Evolutionary conservation across 345 rosid genomes (phyloP), one percentile per base, ranked within the genome.

Genomic region (Salix purpurea): DNA sequence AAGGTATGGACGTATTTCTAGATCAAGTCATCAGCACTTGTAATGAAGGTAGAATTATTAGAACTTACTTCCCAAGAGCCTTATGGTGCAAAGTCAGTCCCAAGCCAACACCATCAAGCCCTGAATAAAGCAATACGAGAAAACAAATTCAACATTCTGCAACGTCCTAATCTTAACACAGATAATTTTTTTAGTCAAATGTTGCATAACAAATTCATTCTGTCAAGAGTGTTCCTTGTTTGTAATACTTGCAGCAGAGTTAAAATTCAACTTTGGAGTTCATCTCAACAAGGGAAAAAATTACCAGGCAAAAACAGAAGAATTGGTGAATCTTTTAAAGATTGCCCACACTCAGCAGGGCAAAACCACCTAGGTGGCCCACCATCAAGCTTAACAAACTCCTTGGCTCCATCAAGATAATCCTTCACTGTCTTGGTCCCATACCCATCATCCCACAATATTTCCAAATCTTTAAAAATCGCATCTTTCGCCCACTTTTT

Each of bases 361-460:
- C 88, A 90, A 86, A 93, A 89, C 98, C 95, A 94, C 79, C 91
- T 81, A 11, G 92, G 94, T 30, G 91, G 89, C 46, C 98, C 98
- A 24, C 92, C 90, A 36, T 90, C 94, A 6, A 84, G 81, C 79
- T 80, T 90, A 71, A 89, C 78, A n/a, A 93, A 81, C 81, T 86
- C 89, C 76, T 65, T 85, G 6, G 91, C 79, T 15, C 28, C 88
- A 7, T 85, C 85, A 56, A 90, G 84, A 82, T 83, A 91, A 86
- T 94, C 91, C 80, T 87, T 89, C 1, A 91, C 84, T n/a, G 84
- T 84, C 34, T 42, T 81, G 12, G 86, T 80, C 30, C 92, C 89
- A 72, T 87, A 91, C 13, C 92, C 97, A 89, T 94, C 95, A 78
- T 94, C 91, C 98, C 98, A 94, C 67, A 89, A 77, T 68, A 83